Base-by-base conservation (phyloP, 2,329 filamentous ascomycete species). In the Aspergillus fumigatiaffinis region DNA sequence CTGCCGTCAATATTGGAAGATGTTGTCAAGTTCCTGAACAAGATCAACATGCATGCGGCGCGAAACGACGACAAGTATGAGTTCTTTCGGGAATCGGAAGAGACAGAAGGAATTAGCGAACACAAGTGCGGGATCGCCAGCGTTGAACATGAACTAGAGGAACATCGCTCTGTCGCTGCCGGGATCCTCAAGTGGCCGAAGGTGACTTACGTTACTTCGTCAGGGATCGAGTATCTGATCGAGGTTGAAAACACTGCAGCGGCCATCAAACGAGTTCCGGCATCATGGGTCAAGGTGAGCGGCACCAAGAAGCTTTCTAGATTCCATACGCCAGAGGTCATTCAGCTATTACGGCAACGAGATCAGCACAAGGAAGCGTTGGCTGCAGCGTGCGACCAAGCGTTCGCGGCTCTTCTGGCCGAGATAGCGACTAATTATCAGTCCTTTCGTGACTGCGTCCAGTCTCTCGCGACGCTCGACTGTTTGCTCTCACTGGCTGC, bases 341-440 rank as follows among this genome's bases (percentile, higher is more conserved):
- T 96, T 51, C 85, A 86, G 60, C 82, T 96, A 65, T 84, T 96
- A 20, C 86, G 87, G 46, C 92, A 97, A 75, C 86, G 94, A 47
- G 94, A 97, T 72, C 93, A 97, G 68, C 90, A 97, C 76, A 96
- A 93, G 70, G 94, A 99, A 74, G 88, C 91, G 2, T 84, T 99
- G 12, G 91, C 92, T 2, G 92, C 92, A 9, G 92, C 93, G 46
- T 99, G 94, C 72, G 92, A 97, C 68, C 79, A 81, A 28, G 93
- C 93, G 4, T 99, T 94, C 75, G 77, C 78, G 3, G 78, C 81
- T 14, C 82, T 97, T 4, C 83, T 97, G 8, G 73, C 80, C 3
- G 84, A 88, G 38, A 89, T 99, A 51, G 86, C 90, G 8, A 79
- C 84, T n/a, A 87, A 91, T 63, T 99, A 99, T 73, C 92, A 96